phyloP scores from a whole-genome alignment of 192 early-diverging fungal genomes.

The Podila clonocystis region DNA sequence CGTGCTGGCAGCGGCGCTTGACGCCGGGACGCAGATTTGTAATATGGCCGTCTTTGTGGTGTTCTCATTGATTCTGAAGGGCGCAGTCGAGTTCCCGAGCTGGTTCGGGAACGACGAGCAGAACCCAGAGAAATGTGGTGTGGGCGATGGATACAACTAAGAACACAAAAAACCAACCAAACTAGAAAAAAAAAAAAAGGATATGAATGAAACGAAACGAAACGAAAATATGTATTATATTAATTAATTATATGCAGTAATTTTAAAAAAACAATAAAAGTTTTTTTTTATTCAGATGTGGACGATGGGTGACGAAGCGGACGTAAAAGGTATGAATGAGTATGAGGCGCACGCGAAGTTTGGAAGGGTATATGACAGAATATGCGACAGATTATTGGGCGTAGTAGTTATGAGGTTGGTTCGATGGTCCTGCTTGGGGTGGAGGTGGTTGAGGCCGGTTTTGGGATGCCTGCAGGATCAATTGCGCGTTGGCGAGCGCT shows the following conservation, averaged over 20 bases:
- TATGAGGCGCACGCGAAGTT: no score
- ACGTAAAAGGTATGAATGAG: no score
- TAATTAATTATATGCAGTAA: no score
- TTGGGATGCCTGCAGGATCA: conserved; percentile 35
- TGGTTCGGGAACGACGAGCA: conserved; percentile 30
- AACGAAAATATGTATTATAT: no score
- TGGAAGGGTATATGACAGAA: neutral
- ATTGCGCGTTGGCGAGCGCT: conserved; percentile 25
- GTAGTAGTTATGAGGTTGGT: neutral
- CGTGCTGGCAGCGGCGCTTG: conserved; percentile 43
- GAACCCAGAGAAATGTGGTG: conserved; percentile 34
- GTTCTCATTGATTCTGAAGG: conserved; percentile 39
- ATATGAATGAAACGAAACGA: no score
- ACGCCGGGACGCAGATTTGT: conserved; percentile 51
- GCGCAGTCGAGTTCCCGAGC: conserved; percentile 26
- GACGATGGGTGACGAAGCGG: no score
- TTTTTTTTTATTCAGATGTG: no score
- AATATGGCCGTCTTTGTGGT: conserved; percentile 52
- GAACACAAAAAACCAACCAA: neutral
- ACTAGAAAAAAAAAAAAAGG: no score
- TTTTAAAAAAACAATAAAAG: no score
- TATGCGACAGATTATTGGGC: neutral
- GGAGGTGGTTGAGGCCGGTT: neutral
- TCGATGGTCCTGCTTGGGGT: neutral
- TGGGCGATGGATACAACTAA: conserved; percentile 38